Evolutionary conservation across 208 protist genomes (phyloP).

Genomic region (Strigomonas culicis): DNA sequence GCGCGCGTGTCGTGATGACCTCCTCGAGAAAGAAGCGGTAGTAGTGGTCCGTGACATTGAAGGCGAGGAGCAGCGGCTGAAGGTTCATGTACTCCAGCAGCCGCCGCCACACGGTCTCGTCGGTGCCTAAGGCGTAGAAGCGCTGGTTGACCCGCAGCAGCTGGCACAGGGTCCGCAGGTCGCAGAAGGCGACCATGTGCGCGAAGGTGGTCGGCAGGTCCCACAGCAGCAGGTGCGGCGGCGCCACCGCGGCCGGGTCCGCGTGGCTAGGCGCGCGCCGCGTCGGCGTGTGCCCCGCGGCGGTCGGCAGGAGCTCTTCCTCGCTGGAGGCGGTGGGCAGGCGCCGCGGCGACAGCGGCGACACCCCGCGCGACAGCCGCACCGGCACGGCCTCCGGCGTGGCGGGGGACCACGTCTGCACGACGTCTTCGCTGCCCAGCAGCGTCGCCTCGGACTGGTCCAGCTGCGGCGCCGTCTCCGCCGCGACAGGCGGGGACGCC

Average conservation of each 20-base stretch:
- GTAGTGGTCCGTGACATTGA: slow-evolving; percentile 23
- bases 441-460: too few species aligned
- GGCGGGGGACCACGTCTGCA: slow-evolving; percentile 23
- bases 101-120: slow-evolving; percentile 46
- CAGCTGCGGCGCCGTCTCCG: too few species aligned
- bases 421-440: not conserved
- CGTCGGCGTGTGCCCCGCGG: too few species aligned
- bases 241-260: not conserved
- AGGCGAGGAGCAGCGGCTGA: slow-evolving; percentile 30
- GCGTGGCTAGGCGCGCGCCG: slow-evolving; percentile 10
- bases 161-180: slow-evolving; percentile 30
- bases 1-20: slow-evolving; percentile 55
- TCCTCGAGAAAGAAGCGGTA: slow-evolving; percentile 69
- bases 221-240: slow-evolving; percentile 2
- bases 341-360: not conserved
- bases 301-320: too few species aligned
- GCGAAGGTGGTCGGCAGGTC: slow-evolving; percentile 9
- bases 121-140: slow-evolving; percentile 30
- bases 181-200: slow-evolving; percentile 38
- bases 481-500: too few species aligned
- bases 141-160: slow-evolving; percentile 33
- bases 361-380: too few species aligned
- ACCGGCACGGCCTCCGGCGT: slow-evolving; percentile 22
- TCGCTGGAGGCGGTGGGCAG: too few species aligned
- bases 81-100: slow-evolving; percentile 45